Base-by-base conservation (phyloP, 2,329 filamentous ascomycete species). In the Pleomassaria siparia region DNA sequence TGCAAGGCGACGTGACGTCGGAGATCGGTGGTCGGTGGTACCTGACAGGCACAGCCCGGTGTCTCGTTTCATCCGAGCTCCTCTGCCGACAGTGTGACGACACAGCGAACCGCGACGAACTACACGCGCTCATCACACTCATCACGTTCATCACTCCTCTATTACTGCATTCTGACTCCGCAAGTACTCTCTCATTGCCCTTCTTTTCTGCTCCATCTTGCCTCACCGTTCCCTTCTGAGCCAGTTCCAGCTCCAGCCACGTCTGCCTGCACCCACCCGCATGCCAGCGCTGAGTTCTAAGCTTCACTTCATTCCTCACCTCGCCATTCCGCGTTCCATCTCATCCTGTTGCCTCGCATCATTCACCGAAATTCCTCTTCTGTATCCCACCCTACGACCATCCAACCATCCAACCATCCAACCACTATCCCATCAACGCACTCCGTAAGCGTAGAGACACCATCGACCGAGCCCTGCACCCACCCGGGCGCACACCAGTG, bases 401-500 rank as follows among this genome's bases (percentile, higher is more conserved):
- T 24, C 4, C 22, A 20, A 20, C 13, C 41, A n/a, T 15, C 29
- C 29, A 21, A 16, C n/a, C n/a, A n/a, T n/a, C n/a, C n/a, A n/a
- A n/a, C n/a, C n/a, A n/a, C n/a, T 15, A 18, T 20, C 15, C 37
- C 7, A 18, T 29, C 25, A 8, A 8, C 25, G n/a, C 20, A 9
- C 29, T 35, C 18, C 32, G 12, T 12, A 4, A 5, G 4, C 18
- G 33, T 13, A 16, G 25, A 24, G 15, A 41, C 26, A 36, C 4
- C 25, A 26, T 32, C 39, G 12, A 3, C 15, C 42, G 21, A 30
- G 15, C 37, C 25, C 29, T 21, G 55, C 56, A 59, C 60, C 22
- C 35, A 21, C 37, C 44, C 24, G 36, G 48, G 55, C 51, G 55
- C 52, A 44, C 30, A 36, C 20, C 24, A 22, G 39, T 36, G 51